phyloP scores from a whole-genome alignment of 2,329 filamentous ascomycete species.

The Aspergillus flavus region DNA sequence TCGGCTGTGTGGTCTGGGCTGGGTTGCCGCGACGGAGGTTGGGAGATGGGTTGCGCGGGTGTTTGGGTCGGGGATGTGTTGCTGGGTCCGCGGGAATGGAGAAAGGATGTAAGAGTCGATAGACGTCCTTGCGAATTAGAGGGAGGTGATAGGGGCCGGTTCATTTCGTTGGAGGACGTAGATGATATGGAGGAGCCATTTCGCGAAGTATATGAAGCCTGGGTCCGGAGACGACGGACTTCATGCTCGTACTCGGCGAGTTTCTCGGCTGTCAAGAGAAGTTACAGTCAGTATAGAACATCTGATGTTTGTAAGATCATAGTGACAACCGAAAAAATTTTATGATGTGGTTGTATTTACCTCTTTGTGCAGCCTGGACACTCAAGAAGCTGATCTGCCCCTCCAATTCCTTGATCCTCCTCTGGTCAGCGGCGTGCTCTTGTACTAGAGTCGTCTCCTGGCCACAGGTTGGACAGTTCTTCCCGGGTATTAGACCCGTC shows the following conservation, averaged over 20 bases:
- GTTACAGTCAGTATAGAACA: background rate
- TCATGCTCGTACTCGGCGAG: slow-evolving; percentile 67
- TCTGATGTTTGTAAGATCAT: background rate
- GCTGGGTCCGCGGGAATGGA: slow-evolving; percentile 42
- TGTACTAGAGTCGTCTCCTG: slow-evolving; percentile 29
- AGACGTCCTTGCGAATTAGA: slow-evolving; percentile 37
- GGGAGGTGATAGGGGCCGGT: slow-evolving; percentile 42
- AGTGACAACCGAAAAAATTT: background rate
- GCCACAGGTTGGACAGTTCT: slow-evolving; percentile 45
- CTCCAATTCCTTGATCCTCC: slow-evolving; percentile 55
- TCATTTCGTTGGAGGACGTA: slow-evolving; percentile 27
- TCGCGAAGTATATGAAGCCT: slow-evolving; percentile 27
- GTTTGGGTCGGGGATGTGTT: slow-evolving; percentile 30
- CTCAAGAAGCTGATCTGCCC: slow-evolving; percentile 56
- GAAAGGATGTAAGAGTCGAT: slow-evolving; percentile 41
- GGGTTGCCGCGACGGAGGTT: slow-evolving; percentile 26
- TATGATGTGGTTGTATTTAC: slow-evolving; percentile 39
- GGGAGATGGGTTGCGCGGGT: slow-evolving; percentile 12
- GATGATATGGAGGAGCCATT: slow-evolving; percentile 32
- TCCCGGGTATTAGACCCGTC: slow-evolving; percentile 23
- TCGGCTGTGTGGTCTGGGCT: slow-evolving; percentile 38
- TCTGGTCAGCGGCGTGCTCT: slow-evolving; percentile 35
- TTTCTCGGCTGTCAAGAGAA: slow-evolving; percentile 50
- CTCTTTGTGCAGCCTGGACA: slow-evolving; percentile 55
- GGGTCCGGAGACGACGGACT: slow-evolving; percentile 52